phyloP scores from a whole-genome alignment of 768 basidiomycete genomes.

The Lentinula edodes region DNA sequence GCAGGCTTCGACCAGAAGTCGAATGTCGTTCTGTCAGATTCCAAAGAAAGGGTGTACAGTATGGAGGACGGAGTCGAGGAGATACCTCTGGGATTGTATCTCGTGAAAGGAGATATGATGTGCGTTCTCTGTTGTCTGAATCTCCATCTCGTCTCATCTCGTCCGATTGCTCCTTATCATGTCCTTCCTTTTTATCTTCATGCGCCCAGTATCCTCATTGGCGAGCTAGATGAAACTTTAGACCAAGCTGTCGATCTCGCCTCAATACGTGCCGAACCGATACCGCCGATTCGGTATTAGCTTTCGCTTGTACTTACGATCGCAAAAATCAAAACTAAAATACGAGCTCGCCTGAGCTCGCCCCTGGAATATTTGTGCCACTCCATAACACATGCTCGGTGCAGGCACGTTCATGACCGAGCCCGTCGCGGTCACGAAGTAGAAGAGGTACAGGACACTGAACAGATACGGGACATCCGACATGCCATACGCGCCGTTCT shows the following conservation, averaged over 20 bases:
- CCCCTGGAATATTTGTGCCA: background rate
- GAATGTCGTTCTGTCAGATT: constrained; percentile 92
- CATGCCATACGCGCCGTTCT: background rate
- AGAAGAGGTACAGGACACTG: background rate
- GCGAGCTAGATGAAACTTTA: constrained; percentile 79
- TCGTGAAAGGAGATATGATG: constrained; percentile 99
- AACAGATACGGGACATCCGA: background rate
- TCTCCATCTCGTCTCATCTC: background rate
- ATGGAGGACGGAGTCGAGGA: constrained; percentile 91
- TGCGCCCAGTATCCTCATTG: constrained; percentile 59
- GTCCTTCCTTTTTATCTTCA: constrained; percentile 1
- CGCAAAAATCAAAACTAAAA: background rate
- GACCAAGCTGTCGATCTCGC: constrained; percentile 73
- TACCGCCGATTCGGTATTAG: constrained; percentile 76
- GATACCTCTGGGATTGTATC: constrained; percentile 88
- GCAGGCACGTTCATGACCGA: background rate
- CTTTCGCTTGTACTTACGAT: background rate
- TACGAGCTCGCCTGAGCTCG: background rate
- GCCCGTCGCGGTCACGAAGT: background rate
- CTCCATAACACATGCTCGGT: background rate
- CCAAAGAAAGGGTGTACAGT: constrained; percentile 89
- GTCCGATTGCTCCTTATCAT: background rate
- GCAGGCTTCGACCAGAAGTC: constrained; percentile 94
- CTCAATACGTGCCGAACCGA: constrained; percentile 81
- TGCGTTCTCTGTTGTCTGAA: constrained; percentile 37